phyloP scores from a whole-genome alignment of 441 rosid genomes.

The Sinapis alba region DNA sequence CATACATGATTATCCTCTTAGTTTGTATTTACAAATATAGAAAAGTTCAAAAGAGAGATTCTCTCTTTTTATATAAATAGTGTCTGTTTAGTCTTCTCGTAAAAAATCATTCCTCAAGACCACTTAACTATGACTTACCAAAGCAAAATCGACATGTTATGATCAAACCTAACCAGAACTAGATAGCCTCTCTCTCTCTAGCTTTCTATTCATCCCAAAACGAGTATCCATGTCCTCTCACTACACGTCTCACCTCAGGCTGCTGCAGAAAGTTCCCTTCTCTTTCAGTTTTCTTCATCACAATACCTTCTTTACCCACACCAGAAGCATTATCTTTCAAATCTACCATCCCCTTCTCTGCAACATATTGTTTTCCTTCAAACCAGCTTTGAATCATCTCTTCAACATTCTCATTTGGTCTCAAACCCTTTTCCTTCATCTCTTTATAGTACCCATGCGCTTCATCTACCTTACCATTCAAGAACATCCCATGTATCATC shows the following conservation, averaged over 20 bases:
- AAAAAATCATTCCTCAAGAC: background rate
- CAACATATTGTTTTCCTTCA: conserved; percentile 60
- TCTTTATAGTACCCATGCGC: conserved; percentile 72
- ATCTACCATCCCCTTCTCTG: conserved; percentile 41
- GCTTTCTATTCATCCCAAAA: conserved; percentile 53
- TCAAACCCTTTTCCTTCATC: conserved; percentile 74
- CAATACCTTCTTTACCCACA: conserved; percentile 28
- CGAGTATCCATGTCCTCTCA: conserved; percentile 71
- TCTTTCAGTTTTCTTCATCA: conserved; percentile 41
- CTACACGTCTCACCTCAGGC: conserved; percentile 70
- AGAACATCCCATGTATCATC: conserved; percentile 86
- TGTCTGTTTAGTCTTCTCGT: background rate
- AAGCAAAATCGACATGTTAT: background rate
- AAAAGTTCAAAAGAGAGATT: conserved; percentile 20
- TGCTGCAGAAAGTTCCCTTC: conserved; percentile 54
- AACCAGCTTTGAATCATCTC: conserved; percentile 77
- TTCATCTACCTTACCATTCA: conserved; percentile 82
- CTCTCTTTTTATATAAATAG: conserved; percentile 12
- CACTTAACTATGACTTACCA: background rate
- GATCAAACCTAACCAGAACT: background rate
- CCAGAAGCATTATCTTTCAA: conserved; percentile 27
- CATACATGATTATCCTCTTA: conserved; percentile 11
- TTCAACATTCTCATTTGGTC: conserved; percentile 72
- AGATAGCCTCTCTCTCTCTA: conserved; percentile 8
- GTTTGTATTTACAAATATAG: conserved; percentile 34